A percentile compares a stretch with the other conserved stretches of the same genome.
phyloP scores from a whole-genome alignment of 306 rosid genomes.

The Lathyrus tuberosus region DNA sequence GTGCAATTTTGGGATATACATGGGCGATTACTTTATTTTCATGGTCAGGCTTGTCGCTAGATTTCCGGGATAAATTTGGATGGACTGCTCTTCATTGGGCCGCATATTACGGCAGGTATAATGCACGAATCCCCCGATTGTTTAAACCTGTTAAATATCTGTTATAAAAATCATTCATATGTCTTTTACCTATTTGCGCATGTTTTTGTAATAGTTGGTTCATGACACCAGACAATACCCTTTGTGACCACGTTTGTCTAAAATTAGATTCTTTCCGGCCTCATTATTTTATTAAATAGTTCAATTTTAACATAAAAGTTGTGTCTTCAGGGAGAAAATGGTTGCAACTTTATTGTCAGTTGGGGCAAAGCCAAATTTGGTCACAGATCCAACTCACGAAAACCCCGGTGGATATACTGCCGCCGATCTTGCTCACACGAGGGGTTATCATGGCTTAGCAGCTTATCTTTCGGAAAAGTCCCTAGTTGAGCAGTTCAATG shows the following conservation, averaged over 20 bases:
- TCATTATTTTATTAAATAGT: too few species aligned
- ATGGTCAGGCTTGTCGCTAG: slow-evolving; percentile 82
- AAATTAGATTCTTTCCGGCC: neutral
- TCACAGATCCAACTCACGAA: slow-evolving; percentile 82
- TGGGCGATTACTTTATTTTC: slow-evolving; percentile 82
- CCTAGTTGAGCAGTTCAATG: slow-evolving; percentile 75
- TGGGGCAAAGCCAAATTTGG: slow-evolving; percentile 92
- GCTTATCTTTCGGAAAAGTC: slow-evolving; percentile 94
- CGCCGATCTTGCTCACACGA: slow-evolving; percentile 75
- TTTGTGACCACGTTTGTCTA: neutral
- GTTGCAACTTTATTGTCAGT: slow-evolving; percentile 74
- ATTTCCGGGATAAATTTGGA: slow-evolving; percentile 89
- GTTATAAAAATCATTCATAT: neutral
- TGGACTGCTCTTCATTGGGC: slow-evolving; percentile 99
- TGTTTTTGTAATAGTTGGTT: slow-evolving; percentile 1
- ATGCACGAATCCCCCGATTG: slow-evolving; percentile 18
- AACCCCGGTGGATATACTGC: slow-evolving; percentile 80
- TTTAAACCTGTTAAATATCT: slow-evolving; percentile 11
- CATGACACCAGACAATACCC: neutral
- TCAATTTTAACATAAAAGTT: neutral
- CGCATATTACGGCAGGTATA: slow-evolving; percentile 80
- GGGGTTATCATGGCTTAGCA: slow-evolving; percentile 80
- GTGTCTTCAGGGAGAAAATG: slow-evolving; percentile 77
- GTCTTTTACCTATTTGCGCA: neutral
- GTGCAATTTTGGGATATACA: slow-evolving; percentile 81